Evolutionary conservation across 2,329 filamentous ascomycete genomes (phyloP).

Genomic region (Aspergillus chevalieri): DNA sequence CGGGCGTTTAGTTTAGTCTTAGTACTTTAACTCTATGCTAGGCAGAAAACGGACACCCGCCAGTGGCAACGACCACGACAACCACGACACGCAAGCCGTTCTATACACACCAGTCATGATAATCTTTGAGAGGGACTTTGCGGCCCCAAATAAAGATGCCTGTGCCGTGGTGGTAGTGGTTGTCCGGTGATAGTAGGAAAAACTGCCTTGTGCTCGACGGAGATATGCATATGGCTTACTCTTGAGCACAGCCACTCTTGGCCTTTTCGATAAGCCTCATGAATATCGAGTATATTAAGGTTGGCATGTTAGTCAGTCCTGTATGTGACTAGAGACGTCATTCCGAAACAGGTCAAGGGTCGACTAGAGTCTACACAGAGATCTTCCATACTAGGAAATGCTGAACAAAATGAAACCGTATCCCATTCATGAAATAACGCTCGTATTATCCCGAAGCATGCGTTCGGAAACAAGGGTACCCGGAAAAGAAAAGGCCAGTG

Average conservation of each 20-base stretch:
- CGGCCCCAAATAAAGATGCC: neutral
- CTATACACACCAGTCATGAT: neutral
- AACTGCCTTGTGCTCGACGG: no score
- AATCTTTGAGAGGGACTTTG: neutral
- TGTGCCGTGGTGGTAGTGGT: neutral
- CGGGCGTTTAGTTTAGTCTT: neutral
- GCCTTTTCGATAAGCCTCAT: no score
- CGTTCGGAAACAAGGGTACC: neutral
- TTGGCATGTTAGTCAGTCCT: no score
- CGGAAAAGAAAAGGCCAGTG: neutral
- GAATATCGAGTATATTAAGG: no score
- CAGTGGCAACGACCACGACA: neutral
- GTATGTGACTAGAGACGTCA: no score
- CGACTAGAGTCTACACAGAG: neutral
- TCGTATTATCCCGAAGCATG: slow-evolving; percentile 1
- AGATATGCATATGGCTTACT: neutral
- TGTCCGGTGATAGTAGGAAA: neutral
- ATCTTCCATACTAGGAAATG: neutral
- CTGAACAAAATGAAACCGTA: slow-evolving; percentile 9
- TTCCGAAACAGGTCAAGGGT: no score
- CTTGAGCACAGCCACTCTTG: neutral
- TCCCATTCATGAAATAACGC: slow-evolving; percentile 14
- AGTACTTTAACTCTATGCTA: no score
- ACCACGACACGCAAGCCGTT: neutral
- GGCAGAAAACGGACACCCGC: neutral